phyloP scores from a whole-genome alignment of 1,284 basidiomycete species.

The Ustilago shanxiensis region DNA sequence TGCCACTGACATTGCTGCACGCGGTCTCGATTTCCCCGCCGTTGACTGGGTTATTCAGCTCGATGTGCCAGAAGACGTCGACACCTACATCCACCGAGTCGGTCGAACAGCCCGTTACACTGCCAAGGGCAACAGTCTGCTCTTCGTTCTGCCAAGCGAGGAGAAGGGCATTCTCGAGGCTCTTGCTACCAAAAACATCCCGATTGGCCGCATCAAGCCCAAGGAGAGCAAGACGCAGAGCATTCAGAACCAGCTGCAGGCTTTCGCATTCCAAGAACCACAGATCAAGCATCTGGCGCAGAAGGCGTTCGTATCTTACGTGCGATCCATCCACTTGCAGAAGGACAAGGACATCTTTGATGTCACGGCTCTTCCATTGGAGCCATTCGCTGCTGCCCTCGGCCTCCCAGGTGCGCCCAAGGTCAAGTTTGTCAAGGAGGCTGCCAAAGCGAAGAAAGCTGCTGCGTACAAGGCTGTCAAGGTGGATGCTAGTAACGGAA shows the following conservation, averaged over 20 bases:
- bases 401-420: slow-evolving; percentile 95
- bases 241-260: slow-evolving; percentile 90
- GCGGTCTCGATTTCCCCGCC: slow-evolving; percentile 95
- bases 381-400: slow-evolving; percentile 87
- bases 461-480: slow-evolving; percentile 62
- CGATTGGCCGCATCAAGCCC: slow-evolving; percentile 83
- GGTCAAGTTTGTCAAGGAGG: slow-evolving; percentile 86
- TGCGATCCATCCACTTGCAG: slow-evolving; percentile 91
- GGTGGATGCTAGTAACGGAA: slow-evolving; percentile 26
- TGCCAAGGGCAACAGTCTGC: slow-evolving; percentile 85
- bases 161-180: slow-evolving; percentile 86
- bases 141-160: slow-evolving; percentile 89
- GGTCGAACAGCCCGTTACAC: slow-evolving; percentile 95
- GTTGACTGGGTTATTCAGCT: slow-evolving; percentile 98
- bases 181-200: slow-evolving; percentile 80
- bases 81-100: slow-evolving; percentile 97
- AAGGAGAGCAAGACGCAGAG: slow-evolving; percentile 87
- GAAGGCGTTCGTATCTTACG: slow-evolving; percentile 95
- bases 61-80: slow-evolving; percentile 98
- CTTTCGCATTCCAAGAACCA: slow-evolving; percentile 91
- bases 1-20: slow-evolving; percentile 92
- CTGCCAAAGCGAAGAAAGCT: slow-evolving; percentile 82
- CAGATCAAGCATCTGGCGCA: slow-evolving; percentile 98
- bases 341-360: slow-evolving; percentile 95
- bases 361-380: slow-evolving; percentile 82